A percentile compares a stretch with the other conserved stretches of the same genome.
phyloP scores from a whole-genome alignment of 2,329 filamentous ascomycete genomes.

The Aspergillus tubingensis region DNA sequence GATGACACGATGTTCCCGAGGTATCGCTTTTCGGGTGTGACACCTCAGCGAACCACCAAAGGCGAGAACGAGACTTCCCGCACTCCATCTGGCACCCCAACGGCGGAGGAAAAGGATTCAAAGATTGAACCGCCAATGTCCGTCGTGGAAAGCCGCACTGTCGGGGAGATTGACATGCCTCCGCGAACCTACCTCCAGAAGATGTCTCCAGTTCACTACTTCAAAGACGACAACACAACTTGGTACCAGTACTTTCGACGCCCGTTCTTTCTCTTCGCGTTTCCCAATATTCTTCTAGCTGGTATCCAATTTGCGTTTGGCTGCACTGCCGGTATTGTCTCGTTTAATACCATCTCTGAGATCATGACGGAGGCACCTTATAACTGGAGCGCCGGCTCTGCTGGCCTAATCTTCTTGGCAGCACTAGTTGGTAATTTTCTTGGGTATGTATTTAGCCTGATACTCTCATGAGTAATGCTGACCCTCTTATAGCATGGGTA shows the following conservation, averaged over 20 bases:
- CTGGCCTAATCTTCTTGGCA: slow-evolving; percentile 36
- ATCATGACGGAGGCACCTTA: slow-evolving; percentile 42
- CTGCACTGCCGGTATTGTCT: slow-evolving; percentile 43
- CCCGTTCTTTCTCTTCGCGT: slow-evolving; percentile 43
- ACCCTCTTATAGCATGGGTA: slow-evolving; percentile 44
- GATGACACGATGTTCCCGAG: slow-evolving; percentile 42
- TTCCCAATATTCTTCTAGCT: slow-evolving; percentile 43
- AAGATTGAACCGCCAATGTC: slow-evolving; percentile 16
- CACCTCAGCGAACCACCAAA: not conserved
- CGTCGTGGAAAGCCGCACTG: slow-evolving; percentile 19
- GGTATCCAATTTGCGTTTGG: slow-evolving; percentile 47
- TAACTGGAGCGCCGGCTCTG: slow-evolving; percentile 37
- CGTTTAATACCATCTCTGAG: slow-evolving; percentile 41
- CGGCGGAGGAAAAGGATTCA: slow-evolving; percentile 2
- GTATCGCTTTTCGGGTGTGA: slow-evolving; percentile 27
- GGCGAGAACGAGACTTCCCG: not conserved
- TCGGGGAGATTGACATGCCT: slow-evolving; percentile 21
- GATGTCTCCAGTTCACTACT: slow-evolving; percentile 29
- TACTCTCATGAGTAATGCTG: not conserved
- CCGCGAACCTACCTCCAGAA: slow-evolving; percentile 26
- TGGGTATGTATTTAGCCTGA: slow-evolving; percentile 20
- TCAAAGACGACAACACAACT: slow-evolving; percentile 38
- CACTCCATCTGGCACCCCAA: not conserved
- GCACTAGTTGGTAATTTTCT: slow-evolving; percentile 37
- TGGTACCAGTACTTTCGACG: slow-evolving; percentile 44